Base-by-base conservation (phyloP, 345 rosid genomes). In the Turritis glabra region DNA sequence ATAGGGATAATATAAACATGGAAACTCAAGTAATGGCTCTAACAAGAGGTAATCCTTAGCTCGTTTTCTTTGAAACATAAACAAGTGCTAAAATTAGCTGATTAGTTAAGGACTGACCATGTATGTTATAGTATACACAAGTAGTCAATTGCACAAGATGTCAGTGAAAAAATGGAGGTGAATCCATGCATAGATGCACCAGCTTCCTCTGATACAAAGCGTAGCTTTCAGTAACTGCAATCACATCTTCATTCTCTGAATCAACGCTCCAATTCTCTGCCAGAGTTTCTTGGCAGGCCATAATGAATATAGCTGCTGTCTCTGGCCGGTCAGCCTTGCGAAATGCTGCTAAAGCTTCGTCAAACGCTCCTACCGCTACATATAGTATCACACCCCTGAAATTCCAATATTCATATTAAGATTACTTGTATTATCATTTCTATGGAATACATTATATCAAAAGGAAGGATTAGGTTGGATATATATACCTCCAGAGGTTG, bases 121-220 rank as follows among this genome's bases (percentile, higher is more conserved):
- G 46, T 15, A 41, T 15, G 15, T 3, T 14, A 41, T 41, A 41
- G 18, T 41, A 15, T 41, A 41, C 17, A 26, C 56, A 26, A 1
- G 35, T 10, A 50, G 21, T 26, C 5, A n/a, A 27, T 55, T 27
- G 37, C 5, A 55, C 26, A 10, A 29, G 54, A 29, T 35, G 2
- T 84, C 68, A 90, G 52, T 84, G 87, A 30, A 83, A 71, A 72
- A 71, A 80, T 11, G 94, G 96, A 75, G 77, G 90, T 7, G 88
- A 64, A 66, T 92, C 96, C 92, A 92, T 83, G 85, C 93, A 92
- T 29, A 88, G 84, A 75, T 90, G 98, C 65, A 90, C 88, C 79
- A 88, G 57, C 75, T 87, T 92, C 41, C 85, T 85, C 78, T 92
- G 96, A 69, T 85, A 92, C 57, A 87, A 84, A 43, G 85, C 88